phyloP scores from a whole-genome alignment of 2,329 filamentous ascomycete genomes.

The Beauveria sp. region DNA sequence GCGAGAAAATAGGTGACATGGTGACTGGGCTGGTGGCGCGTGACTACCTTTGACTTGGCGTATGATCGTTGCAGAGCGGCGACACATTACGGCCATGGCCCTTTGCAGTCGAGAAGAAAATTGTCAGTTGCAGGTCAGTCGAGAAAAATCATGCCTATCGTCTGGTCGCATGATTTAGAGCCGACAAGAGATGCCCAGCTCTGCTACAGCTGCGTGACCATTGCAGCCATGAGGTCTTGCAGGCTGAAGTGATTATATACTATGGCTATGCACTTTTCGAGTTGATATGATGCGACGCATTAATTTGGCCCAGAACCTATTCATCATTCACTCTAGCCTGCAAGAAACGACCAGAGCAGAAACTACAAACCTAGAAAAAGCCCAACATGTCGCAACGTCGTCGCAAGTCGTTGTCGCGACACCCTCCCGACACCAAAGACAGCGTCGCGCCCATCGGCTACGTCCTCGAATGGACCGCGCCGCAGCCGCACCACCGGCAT shows the following conservation, averaged over 20 bases:
- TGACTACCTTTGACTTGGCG: neutral
- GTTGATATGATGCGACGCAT: neutral
- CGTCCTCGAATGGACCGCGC: constrained; percentile 13
- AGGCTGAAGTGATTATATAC: neutral
- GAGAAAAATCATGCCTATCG: neutral
- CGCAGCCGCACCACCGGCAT: constrained; percentile 9
- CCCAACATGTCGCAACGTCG: constrained; percentile 3
- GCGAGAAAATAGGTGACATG: constrained; percentile 13
- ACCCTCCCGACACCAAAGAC: neutral
- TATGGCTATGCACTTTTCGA: neutral
- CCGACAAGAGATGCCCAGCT: neutral
- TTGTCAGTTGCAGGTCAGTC: neutral
- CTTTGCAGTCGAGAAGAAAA: neutral
- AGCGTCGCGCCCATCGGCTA: constrained; percentile 12
- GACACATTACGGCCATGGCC: neutral
- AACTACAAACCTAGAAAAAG: neutral
- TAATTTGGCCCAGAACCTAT: neutral
- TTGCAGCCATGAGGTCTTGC: neutral
- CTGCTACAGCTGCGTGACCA: neutral
- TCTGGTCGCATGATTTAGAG: neutral
- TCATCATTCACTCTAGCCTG: neutral
- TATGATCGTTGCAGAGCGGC: neutral
- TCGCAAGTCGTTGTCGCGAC: neutral
- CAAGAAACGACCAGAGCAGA: neutral
- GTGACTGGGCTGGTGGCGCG: constrained; percentile 8